Base-by-base conservation (phyloP, 306 rosid genomes). In the Trifolium repens region DNA sequence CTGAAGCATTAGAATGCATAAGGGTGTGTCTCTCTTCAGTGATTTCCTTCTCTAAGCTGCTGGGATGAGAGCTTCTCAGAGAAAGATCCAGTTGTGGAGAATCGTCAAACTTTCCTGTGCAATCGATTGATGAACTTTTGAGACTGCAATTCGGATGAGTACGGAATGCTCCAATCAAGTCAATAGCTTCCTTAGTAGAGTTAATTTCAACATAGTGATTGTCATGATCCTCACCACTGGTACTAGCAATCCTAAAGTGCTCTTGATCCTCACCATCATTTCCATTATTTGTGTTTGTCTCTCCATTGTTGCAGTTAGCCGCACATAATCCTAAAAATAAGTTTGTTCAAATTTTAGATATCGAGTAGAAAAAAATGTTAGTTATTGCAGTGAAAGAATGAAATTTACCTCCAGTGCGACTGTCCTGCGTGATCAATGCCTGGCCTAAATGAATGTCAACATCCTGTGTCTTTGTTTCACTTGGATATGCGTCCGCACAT, bases 41-140 rank as follows among this genome's bases (percentile, higher is more conserved):
- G 58, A 73, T 79, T 43, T 70, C 87, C 80, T 82, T 85, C 76
- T 89, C 89, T 62, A 80, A 81, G 74, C 80, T 84, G 68, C 78
- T 32, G 63, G 89, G 85, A 74, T 78, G 78, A 66, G 87, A 85
- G 81, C 98, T 79, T 91, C 88, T 89, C 37, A 96, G 87, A 75
- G 99, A 89, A 74, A 96, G 98, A 85, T 96, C 94, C 84, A 96
- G 81, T 15, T 84, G 90, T 8, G 93, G 91, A 81, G 84, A 81
- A 80, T 71, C 69, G 61, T 87, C 85, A 69, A 81, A 85, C 72
- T 79, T 85, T 69, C 84, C 82, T 24, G 82, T 79, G 80, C 85
- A 86, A 80, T 88, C 69, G 66, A 84, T 82, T 47, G 88, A 83
- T 65, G 89, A 76, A 66, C 52, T 88, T 77, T 61, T 82, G 32